A percentile compares a stretch with the other conserved stretches of the same genome.
Conservation (phyloP, 345 rosid genomes). For the Anastatica hierochuntica region DNA sequence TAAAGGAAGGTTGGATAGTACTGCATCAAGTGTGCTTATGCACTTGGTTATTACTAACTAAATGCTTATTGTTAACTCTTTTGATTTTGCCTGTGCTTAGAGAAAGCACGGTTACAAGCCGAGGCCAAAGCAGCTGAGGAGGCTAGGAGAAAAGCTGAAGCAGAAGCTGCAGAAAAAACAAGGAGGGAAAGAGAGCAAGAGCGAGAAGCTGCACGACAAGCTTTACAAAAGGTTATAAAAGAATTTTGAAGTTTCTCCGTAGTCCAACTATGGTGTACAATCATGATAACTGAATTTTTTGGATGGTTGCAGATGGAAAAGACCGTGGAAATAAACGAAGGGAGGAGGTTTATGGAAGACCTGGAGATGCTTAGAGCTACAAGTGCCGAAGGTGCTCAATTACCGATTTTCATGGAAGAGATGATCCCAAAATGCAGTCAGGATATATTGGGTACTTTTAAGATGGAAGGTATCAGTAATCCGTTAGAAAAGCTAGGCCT, state of each 20-base stretch:
- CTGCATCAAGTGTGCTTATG: not conserved
- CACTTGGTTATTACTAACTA: not conserved
- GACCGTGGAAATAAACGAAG: constrained; percentile 84
- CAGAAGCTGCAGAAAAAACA: constrained; percentile 69
- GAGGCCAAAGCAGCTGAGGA: constrained; percentile 86
- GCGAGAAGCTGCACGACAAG: constrained; percentile 90
- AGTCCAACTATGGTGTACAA: not conserved
- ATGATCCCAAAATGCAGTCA: constrained; percentile 40
- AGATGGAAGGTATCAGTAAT: constrained; percentile 51
- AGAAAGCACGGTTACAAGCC: constrained; percentile 68
- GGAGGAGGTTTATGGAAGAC: constrained; percentile 69
- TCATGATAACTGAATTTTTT: not conserved
- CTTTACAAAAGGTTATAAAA: constrained; percentile 53
- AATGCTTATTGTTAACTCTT: not conserved
- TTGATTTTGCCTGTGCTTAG: constrained; percentile 28
- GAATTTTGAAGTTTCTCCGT: not conserved
- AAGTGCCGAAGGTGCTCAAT: constrained; percentile 30
- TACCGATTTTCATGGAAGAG: constrained; percentile 47
- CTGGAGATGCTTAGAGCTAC: constrained; percentile 63
- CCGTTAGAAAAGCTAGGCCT: constrained; percentile 77
- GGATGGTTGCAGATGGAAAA: constrained; percentile 67
- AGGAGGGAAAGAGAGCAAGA: constrained; percentile 69
- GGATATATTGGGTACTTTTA: constrained; percentile 56
- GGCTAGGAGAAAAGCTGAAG: constrained; percentile 62
- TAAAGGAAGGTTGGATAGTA: constrained; percentile 54